A percentile compares a stretch with the other conserved stretches of the same genome.
Evolutionary conservation across 1,284 basidiomycete species (phyloP).

Genomic region (Agaricales sp.): DNA sequence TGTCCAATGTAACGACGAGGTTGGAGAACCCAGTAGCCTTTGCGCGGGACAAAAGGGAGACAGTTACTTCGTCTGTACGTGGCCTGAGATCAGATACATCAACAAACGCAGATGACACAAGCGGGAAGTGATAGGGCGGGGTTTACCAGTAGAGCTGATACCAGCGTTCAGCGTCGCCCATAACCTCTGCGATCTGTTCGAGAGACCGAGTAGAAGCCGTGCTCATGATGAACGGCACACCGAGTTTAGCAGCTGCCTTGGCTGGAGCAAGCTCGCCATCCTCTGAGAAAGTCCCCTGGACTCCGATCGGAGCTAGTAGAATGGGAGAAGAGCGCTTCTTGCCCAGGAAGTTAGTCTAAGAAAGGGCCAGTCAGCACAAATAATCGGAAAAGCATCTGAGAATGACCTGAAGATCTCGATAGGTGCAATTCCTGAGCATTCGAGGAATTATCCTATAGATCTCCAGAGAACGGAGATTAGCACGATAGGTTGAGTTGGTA

Average conservation of each 20-base stretch:
- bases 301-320: slow-evolving; percentile 66
- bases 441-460: slow-evolving; percentile 62
- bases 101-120: neutral
- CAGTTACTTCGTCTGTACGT: slow-evolving; percentile 44
- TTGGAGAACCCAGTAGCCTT: slow-evolving; percentile 55
- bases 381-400: too few relatives aligned
- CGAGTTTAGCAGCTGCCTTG: slow-evolving; percentile 50
- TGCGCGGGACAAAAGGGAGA: slow-evolving; percentile 54
- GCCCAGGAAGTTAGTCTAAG: slow-evolving; percentile 62
- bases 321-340: slow-evolving; percentile 54
- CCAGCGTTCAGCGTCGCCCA: slow-evolving; percentile 55
- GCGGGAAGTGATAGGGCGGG: neutral
- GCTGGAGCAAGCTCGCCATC: slow-evolving; percentile 66
- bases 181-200: slow-evolving; percentile 62
- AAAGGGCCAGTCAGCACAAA: slow-evolving; percentile 2
- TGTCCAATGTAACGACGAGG: slow-evolving; percentile 64
- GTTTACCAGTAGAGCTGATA: slow-evolving; percentile 72
- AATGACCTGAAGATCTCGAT: slow-evolving; percentile 54
- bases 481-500: slow-evolving; percentile 40
- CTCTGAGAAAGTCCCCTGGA: slow-evolving; percentile 57
- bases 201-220: slow-evolving; percentile 62
- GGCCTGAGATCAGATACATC: slow-evolving; percentile 34
- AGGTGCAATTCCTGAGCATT: slow-evolving; percentile 64
- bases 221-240: slow-evolving; percentile 64
- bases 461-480: slow-evolving; percentile 46